Base-by-base conservation (phyloP, 106 monocot genomes). In the Apostasia shenzhenica region DNA sequence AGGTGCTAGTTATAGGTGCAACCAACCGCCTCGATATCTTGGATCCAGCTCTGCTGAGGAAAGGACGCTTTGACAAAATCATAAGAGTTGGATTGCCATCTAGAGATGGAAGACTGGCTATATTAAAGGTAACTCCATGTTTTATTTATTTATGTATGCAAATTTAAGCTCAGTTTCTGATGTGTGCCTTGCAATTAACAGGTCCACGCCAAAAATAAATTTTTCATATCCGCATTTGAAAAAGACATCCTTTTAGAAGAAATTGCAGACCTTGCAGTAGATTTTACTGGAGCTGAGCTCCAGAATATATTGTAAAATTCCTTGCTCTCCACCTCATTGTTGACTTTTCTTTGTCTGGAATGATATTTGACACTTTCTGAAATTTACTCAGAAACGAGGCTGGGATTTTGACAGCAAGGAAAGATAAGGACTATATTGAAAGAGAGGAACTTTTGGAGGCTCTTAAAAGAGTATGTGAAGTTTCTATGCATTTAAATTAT, bases 201-300 rank as follows among this genome's bases (percentile, higher is more conserved):
- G 88, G 88, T 88, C 8, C 91, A 92, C 82, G 91, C 91, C 39
- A 85, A 78, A 71, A 92, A 92, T 71, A 92, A 92, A 72, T 88
- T 74, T 77, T 92, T 92, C 74, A 78, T 63, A 46, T 88, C 87
- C 41, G 88, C 88, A 66, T 45, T 46, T 13, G 87, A 92, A 72
- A 92, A 88, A 41, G 71, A 88, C 6, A 54, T 42, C 2, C 82
- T 92, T 71, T 73, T 92, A 37, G 72, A 85, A 68, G 91, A 92
- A 79, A 74, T 92, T 69, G 91, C 91, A 6, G 91, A 92, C 49
- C 72, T 79, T 54, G 79, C 91, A 71, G 73, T 82, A 55, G 91
- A 92, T 77, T 92, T 92, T 75, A 92, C 91, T n/a, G 91, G 91
- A 83, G 91, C 91, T 7, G 91, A 92, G 79, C 80, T 92, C 45